Evolutionary conservation across 2,329 filamentous ascomycete genomes (phyloP).

Genomic region (Penicillium sp.): DNA sequence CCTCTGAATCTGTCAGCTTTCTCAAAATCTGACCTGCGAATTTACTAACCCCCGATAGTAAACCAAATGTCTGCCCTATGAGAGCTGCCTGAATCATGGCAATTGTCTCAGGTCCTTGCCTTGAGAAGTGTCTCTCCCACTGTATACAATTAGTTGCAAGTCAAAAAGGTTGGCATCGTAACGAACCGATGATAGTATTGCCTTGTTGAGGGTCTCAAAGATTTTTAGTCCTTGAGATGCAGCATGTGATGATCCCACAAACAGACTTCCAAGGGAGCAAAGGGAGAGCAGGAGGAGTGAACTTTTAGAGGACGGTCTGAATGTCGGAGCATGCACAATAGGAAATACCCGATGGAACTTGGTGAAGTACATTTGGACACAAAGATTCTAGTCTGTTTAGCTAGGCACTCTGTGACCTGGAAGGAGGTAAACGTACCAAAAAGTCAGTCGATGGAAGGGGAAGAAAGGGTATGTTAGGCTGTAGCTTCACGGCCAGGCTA

Average conservation of each 20-base stretch:
- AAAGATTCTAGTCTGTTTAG: constrained; percentile 19
- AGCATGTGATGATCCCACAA: constrained; percentile 21
- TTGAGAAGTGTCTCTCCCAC: constrained; percentile 28
- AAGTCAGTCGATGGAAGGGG: constrained; percentile 18
- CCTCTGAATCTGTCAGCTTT: constrained; percentile 4
- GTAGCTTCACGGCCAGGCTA: constrained; percentile 10
- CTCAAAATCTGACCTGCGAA: not conserved
- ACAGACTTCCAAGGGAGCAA: constrained; percentile 25
- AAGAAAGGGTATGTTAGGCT: constrained; percentile 10
- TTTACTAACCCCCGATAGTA: constrained; percentile 23
- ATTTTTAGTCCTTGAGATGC: constrained; percentile 19
- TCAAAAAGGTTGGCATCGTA: not conserved
- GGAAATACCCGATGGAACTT: constrained; percentile 23
- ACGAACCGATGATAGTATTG: constrained; percentile 23
- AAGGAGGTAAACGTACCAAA: constrained; percentile 6
- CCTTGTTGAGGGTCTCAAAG: constrained; percentile 29
- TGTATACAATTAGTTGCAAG: not conserved
- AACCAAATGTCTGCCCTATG: constrained; percentile 31
- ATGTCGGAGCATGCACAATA: constrained; percentile 24
- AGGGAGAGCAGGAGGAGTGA: constrained; percentile 27
- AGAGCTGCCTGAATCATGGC: constrained; percentile 30
- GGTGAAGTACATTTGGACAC: constrained; percentile 26
- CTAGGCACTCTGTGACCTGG: no score
- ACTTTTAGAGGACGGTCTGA: constrained; percentile 20
- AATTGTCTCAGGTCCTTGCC: constrained; percentile 16